Evolutionary conservation across 2,329 filamentous ascomycete genomes (phyloP).

Genomic region (Diaporthe longicolla): DNA sequence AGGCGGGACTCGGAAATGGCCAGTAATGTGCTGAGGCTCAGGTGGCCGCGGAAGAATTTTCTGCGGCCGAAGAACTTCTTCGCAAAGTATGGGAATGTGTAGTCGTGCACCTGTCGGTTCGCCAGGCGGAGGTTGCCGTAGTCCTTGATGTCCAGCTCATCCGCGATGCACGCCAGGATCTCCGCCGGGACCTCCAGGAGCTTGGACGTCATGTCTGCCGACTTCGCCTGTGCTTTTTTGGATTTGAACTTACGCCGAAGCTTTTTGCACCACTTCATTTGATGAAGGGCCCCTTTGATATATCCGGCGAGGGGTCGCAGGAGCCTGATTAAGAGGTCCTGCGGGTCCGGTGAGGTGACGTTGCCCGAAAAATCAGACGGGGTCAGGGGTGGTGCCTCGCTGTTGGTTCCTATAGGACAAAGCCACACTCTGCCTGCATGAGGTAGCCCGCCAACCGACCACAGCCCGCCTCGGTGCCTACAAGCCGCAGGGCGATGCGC

Average conservation of each 20-base stretch:
- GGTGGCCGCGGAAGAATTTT: conserved; percentile 33
- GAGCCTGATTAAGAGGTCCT: not conserved
- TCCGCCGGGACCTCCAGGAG: conserved; percentile 28
- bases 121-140: conserved; percentile 27
- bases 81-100: conserved; percentile 31
- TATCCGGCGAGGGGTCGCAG: conserved; percentile 12
- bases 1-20: conserved; percentile 32
- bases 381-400: not conserved
- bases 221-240: not conserved
- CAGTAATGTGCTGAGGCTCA: conserved; percentile 27
- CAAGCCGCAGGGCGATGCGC: conserved; percentile 31
- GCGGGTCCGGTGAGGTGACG: conserved; percentile 12
- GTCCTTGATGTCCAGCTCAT: conserved; percentile 6
- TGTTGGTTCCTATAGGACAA: conserved; percentile 14
- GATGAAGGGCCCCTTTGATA: not conserved
- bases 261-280: too few relatives aligned
- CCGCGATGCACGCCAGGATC: conserved; percentile 31
- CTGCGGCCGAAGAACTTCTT: conserved; percentile 31
- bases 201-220: conserved; percentile 6
- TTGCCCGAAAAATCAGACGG: conserved; percentile 9
- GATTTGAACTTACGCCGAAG: not conserved
- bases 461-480: conserved; percentile 29
- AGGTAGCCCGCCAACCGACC: conserved; percentile 24
- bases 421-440: conserved; percentile 27
- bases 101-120: conserved; percentile 15